Percentiles rank a stretch among this genome's conserved stretches.
Evolutionary conservation across 805 yeast genomes (phyloP).

Genomic region (Cyberlindnera americana): DNA sequence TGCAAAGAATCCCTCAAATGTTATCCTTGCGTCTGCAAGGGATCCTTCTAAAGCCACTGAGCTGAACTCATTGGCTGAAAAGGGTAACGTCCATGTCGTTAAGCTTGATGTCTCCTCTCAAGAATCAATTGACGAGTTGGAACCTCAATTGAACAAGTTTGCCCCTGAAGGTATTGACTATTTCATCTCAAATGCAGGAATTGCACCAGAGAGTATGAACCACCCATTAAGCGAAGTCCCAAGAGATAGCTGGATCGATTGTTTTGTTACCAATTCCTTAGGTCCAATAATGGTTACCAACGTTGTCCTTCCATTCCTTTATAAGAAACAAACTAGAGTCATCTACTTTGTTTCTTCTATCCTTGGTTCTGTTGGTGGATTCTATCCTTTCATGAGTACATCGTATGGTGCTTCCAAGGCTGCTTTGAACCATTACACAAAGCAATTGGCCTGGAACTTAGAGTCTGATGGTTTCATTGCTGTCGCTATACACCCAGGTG

Average conservation of each 20-base stretch:
- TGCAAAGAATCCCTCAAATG: constrained; percentile 2
- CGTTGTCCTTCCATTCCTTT: constrained; percentile 24
- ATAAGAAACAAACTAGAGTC: constrained; percentile 21
- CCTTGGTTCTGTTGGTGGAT: constrained; percentile 25
- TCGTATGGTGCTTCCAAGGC: constrained; percentile 38
- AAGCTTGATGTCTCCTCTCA: constrained; percentile 22
- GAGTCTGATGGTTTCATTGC: constrained; percentile 26
- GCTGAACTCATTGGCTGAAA: constrained; percentile 9
- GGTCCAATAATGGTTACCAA: constrained; percentile 25
- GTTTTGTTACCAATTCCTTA: constrained; percentile 22
- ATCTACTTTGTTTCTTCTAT: constrained; percentile 28
- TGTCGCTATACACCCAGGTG: constrained; percentile 37
- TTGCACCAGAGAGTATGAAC: constrained; percentile 4
- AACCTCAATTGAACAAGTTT: constrained; percentile 11
- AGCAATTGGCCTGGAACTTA: constrained; percentile 29
- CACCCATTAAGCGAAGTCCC: constrained; percentile 1
- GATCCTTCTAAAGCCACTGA: constrained; percentile 13
- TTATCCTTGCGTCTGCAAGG: constrained; percentile 17
- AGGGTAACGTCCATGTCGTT: constrained; percentile 25
- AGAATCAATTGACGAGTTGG: constrained; percentile 19
- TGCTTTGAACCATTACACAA: constrained; percentile 32
- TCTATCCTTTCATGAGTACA: constrained; percentile 15
- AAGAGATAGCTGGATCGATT: constrained; percentile 10
- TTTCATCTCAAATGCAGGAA: constrained; percentile 29
- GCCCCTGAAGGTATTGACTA: constrained; percentile 26